Conservation (phyloP, 2,329 filamentous ascomycete genomes). For the Ceratocystis alfenasii region DNA sequence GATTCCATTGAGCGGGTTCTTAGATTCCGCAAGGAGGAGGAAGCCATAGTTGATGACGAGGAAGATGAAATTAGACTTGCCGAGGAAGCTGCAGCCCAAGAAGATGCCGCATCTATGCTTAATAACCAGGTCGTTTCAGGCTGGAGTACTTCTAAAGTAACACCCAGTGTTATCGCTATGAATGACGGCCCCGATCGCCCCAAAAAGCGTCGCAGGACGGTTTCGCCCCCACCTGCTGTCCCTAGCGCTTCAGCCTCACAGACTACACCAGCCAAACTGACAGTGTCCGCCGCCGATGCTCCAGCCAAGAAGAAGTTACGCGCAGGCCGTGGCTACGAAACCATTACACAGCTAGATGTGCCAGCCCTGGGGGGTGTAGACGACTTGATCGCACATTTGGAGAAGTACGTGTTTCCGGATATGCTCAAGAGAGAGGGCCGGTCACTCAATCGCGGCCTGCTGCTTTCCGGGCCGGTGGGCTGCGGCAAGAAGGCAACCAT, state of each 20-base stretch:
- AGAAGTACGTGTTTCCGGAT: slow-evolving; percentile 16
- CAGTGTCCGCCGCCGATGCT: slow-evolving; percentile 20
- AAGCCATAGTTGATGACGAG: slow-evolving; percentile 39
- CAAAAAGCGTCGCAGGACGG: slow-evolving; percentile 27
- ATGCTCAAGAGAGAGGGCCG: slow-evolving; percentile 20
- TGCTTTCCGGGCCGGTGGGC: slow-evolving; percentile 67
- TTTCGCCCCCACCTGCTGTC: slow-evolving; percentile 22
- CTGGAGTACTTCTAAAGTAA: slow-evolving; percentile 28
- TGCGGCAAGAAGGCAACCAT: slow-evolving; percentile 73
- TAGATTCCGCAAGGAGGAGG: slow-evolving; percentile 55
- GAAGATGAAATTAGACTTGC: slow-evolving; percentile 28
- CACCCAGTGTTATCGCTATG: slow-evolving; percentile 24
- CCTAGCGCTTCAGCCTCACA: neutral
- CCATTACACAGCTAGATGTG: slow-evolving; percentile 26
- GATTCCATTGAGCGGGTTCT: slow-evolving; percentile 77
- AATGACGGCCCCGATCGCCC: slow-evolving; percentile 27
- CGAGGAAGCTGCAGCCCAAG: slow-evolving; percentile 21
- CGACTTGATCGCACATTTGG: slow-evolving; percentile 23
- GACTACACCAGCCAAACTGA: slow-evolving; percentile 13
- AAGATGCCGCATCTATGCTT: slow-evolving; percentile 30
- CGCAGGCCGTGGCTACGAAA: slow-evolving; percentile 28
- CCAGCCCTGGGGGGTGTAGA: slow-evolving; percentile 28
- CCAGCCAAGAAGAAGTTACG: slow-evolving; percentile 27
- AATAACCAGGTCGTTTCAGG: slow-evolving; percentile 35
- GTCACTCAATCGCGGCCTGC: slow-evolving; percentile 39